These are phyloP conservation scores for Moricandia arvensis DNA, from an alignment of 345 rosid species.

Conservation along the genomic window DNA sequence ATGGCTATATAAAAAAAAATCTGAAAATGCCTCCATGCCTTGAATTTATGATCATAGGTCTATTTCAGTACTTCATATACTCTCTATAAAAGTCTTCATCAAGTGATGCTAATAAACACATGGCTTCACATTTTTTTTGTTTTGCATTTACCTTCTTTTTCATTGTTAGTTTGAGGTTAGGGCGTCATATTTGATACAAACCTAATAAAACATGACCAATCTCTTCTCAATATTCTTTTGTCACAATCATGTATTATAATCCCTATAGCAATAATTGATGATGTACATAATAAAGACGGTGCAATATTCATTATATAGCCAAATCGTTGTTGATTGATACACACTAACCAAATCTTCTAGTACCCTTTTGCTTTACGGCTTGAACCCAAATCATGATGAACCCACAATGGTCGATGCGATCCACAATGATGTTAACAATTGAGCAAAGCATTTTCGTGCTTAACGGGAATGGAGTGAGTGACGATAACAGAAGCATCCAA, in stretches of 20 bases:
- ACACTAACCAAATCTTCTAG: slow-evolving; percentile 1
- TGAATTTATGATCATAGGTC: slow-evolving; percentile 10
- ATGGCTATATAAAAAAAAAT: background rate
- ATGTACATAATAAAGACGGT: slow-evolving; percentile 1
- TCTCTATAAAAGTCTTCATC: too few species aligned
- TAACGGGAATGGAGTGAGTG: too few species aligned
- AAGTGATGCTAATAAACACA: slow-evolving; percentile 3
- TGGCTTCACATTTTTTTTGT: slow-evolving; percentile 30
- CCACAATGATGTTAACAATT: background rate
- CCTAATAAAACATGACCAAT: slow-evolving; percentile 32
- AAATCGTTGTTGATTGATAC: slow-evolving; percentile 16
- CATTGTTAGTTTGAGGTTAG: background rate
- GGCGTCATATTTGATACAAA: too few species aligned
- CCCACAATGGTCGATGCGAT: background rate
- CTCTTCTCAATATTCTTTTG: slow-evolving; percentile 18
- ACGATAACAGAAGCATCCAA: too few species aligned
- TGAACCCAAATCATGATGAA: background rate
- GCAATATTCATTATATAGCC: background rate
- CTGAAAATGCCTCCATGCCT: slow-evolving; percentile 20
- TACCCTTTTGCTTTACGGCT: slow-evolving; percentile 15
- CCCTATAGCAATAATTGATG: background rate
- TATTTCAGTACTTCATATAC: slow-evolving; percentile 24
- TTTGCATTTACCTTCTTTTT: too few species aligned
- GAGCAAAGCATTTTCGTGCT: too few species aligned
- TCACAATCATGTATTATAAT: slow-evolving; percentile 26